Evolutionary conservation across 2,329 filamentous ascomycete species (phyloP), one percentile per base, ranked within the genome.

Genomic region (Dactylellina leptospora): DNA sequence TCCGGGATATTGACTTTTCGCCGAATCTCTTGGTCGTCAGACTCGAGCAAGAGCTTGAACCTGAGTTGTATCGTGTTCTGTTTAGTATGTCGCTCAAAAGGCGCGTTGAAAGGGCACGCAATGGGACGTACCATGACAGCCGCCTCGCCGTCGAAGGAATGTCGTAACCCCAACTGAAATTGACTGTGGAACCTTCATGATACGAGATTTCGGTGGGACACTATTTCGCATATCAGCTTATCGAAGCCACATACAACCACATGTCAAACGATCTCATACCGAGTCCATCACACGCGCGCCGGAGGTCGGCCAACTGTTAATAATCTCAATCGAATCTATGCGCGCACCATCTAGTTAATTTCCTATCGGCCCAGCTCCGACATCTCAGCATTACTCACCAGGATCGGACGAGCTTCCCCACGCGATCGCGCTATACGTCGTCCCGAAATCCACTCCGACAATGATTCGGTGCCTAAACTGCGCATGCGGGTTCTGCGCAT

Each of bases 121-220:
- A 53, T 30, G 22, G 48, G 11, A 50, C 59, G 27, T 44, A 75
- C 74, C 74, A 75, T 20, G 72, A 64, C 25, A 75, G 59, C 47
- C 74, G 66, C 47, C 69, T 72, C 8, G 45, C 63, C 8, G 55
- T 71, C 16, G 73, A 60, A 4, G 74, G 69, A 55, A 75, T 75
- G 54, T 75, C 74, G n/a, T 75, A 75, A 5, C 74, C 74, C 74
- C 74, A 75, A 11, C 62, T 66, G 40, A 71, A 75, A 16, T 69
- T 51, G n/a, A 62, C 42, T 20, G 74, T 75, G 28, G 56, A 68
- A 16, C 74, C 74, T 58, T 74, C 53, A 23, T 71, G 54, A 27
- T 75, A 75, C n/a, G 74, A 70, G 30, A 75, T 75, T 47, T 75
- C 74, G 27, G 73, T 74, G 5, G 74, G 74, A 23, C 59, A 63